A percentile compares a stretch with the other conserved stretches of the same genome.
These are phyloP conservation scores for Noccaea caerulescens DNA, from an alignment of 345 rosid species.

Conservation along the genomic window DNA sequence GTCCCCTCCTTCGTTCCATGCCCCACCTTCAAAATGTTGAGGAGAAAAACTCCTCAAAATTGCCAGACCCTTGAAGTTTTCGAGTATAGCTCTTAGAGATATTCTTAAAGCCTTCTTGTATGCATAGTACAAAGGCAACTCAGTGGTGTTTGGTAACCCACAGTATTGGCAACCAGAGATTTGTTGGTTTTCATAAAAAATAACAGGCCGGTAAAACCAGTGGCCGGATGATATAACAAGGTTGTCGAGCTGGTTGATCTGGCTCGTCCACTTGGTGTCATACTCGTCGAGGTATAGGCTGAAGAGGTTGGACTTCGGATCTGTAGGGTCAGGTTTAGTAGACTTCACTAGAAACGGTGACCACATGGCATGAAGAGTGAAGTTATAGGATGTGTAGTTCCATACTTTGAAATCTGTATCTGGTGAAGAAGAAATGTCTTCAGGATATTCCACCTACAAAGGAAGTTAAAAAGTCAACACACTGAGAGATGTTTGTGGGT, in stretches of 20 bases:
- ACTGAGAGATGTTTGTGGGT: conserved; percentile 1
- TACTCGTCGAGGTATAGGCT: conserved; percentile 66
- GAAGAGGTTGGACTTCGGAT: conserved; percentile 60
- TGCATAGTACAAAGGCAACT: conserved; percentile 61
- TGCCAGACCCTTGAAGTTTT: conserved; percentile 66
- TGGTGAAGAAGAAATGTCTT: conserved; percentile 61
- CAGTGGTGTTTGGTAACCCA: conserved; percentile 51
- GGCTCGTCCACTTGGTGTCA: conserved; percentile 58
- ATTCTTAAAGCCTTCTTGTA: conserved; percentile 65
- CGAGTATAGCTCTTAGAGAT: conserved; percentile 59
- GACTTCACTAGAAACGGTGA: conserved; percentile 66
- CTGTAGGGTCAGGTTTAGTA: conserved; percentile 48
- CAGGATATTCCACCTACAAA: conserved; percentile 70
- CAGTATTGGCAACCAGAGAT: conserved; percentile 75
- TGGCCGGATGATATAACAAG: conserved; percentile 67
- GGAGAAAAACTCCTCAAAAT: conserved; percentile 74
- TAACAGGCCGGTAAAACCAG: conserved; percentile 68
- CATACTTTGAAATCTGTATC: conserved; percentile 63
- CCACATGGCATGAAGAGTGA: conserved; percentile 72
- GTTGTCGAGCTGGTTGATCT: conserved; percentile 61
- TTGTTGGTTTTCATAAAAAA: conserved; percentile 56
- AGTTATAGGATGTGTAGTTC: conserved; percentile 70
- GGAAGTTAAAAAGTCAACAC: conserved; percentile 19
- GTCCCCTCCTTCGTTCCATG: conserved; percentile 75
- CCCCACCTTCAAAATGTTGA: conserved; percentile 72